Evolutionary conservation across 2,329 filamentous ascomycete genomes (phyloP).

Genomic region (Fusarium pseudoanthophilum): DNA sequence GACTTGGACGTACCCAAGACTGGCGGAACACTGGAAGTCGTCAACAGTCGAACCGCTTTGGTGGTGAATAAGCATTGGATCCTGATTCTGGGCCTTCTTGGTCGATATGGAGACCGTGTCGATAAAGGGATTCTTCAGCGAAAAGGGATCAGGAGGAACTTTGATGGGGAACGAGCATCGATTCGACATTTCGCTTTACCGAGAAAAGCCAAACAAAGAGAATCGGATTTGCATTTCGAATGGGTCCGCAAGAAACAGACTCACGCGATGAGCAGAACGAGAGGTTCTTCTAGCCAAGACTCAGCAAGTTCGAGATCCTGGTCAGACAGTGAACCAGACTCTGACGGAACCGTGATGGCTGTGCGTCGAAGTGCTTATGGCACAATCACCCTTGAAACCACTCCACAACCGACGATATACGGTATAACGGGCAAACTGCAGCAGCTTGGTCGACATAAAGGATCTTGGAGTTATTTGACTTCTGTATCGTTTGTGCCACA

Average conservation of each 20-base stretch:
- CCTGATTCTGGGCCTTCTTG: neutral
- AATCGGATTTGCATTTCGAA: neutral
- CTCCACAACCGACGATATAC: neutral
- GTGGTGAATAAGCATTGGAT: neutral
- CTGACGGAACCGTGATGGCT: neutral
- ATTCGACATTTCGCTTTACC: neutral
- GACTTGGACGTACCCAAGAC: fast-evolving
- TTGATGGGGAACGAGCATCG: neutral
- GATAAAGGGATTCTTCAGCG: neutral
- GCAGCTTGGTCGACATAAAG: neutral
- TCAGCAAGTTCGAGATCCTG: neutral
- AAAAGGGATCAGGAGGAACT: neutral
- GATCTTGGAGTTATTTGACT: neutral
- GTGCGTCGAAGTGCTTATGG: neutral
- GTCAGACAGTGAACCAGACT: neutral
- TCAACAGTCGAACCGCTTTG: neutral
- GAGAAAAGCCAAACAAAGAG: fast-evolving
- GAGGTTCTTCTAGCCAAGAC: fast-evolving
- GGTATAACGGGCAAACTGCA: neutral
- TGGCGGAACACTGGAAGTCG: neutral
- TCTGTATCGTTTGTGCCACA: neutral
- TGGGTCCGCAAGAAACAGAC: neutral
- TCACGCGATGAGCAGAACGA: neutral
- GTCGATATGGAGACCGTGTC: neutral
- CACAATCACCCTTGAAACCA: fast-evolving